Evolutionary conservation across 2,329 filamentous ascomycete species (phyloP).

Genomic region (Tolypocladium capitatum): DNA sequence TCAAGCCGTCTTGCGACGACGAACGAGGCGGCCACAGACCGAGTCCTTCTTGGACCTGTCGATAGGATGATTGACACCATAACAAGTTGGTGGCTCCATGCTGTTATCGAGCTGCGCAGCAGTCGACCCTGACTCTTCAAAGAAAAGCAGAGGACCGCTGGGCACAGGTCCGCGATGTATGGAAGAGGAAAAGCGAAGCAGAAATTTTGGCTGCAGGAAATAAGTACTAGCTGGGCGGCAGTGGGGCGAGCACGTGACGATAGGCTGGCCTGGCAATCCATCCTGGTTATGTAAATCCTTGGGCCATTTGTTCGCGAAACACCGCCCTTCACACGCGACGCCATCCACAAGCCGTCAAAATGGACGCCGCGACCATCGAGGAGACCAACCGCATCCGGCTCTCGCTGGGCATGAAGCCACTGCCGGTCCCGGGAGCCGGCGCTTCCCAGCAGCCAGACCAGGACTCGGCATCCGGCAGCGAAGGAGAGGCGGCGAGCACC

Average conservation of each 20-base stretch:
- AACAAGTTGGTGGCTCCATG: conserved; percentile 61
- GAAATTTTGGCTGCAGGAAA: conserved; percentile 4
- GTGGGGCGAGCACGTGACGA: not conserved
- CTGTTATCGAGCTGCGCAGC: conserved; percentile 71
- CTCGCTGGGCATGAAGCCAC: conserved; percentile 77
- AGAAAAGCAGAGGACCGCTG: conserved; percentile 52
- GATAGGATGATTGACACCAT: conserved; percentile 85
- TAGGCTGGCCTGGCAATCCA: not conserved
- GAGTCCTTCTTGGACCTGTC: conserved; percentile 84
- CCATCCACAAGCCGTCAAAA: conserved; percentile 12
- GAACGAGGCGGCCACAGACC: conserved; percentile 52
- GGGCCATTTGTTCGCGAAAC: not conserved
- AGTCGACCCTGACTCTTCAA: conserved; percentile 52
- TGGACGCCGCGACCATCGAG: conserved; percentile 67
- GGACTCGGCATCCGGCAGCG: conserved; percentile 43
- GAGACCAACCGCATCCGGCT: conserved; percentile 87
- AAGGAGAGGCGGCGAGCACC: conserved; percentile 67
- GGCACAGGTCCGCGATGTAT: conserved; percentile 68
- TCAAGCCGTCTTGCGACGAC: conserved; percentile 47
- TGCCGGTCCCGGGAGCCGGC: conserved; percentile 64
- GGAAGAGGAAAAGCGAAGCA: conserved; percentile 19
- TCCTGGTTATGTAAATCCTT: not conserved
- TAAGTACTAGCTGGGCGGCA: not conserved
- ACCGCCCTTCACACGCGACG: not conserved
- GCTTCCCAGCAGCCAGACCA: conserved; percentile 15